Evolutionary conservation across 2,329 filamentous ascomycete species (phyloP), one percentile per base, ranked within the genome.

Genomic region (Monosporascus sp.): DNA sequence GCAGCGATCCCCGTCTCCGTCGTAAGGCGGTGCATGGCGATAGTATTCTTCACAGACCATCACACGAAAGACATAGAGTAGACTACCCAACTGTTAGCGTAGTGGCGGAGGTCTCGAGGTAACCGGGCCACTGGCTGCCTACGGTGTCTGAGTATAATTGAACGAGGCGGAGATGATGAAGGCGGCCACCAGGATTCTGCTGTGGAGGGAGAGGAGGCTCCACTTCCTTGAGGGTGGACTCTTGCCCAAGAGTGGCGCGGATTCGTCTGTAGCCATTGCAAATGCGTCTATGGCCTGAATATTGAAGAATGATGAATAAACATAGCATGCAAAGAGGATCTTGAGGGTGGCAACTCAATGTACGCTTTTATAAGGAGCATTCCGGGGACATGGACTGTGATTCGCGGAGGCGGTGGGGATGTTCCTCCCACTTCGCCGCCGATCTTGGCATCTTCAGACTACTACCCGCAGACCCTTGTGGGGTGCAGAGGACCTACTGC

Each of bases 21-120:
- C 62, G 50, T 70, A 79, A 0, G 77, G 74, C 24, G 78, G 74
- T 59, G 86, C 80, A 2, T 72, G 72, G 35, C 78, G 71, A 68
- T 88, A 89, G 64, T 82, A 89, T 49, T 79, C 78, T 48, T 89
- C 83, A 67, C 86, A 89, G 20, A 79, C 82, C 85, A 89, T 88
- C 1, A 86, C 63, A 51, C 83, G 81, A 58, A 88, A 88, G n/a
- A 84, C 82, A 65, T 85, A 87, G 31, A 87, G 68, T 1, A 78
- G 60, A 1, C 74, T 72, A 50, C 5, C n/a, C n/a, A 24, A 14
- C 9, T 11, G 45, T 50, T 44, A 54, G 24, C 14, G 20, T 16
- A 35, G 19, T 35, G n/a, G 24, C n/a, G 43, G 8, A 17, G 20
- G 27, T 14, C 11, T 24, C 24, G 7, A 49, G 35, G 9, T n/a